These are phyloP conservation scores for Heritiera fomes DNA, from an alignment of 345 rosid genomes.

Conservation along the genomic window DNA sequence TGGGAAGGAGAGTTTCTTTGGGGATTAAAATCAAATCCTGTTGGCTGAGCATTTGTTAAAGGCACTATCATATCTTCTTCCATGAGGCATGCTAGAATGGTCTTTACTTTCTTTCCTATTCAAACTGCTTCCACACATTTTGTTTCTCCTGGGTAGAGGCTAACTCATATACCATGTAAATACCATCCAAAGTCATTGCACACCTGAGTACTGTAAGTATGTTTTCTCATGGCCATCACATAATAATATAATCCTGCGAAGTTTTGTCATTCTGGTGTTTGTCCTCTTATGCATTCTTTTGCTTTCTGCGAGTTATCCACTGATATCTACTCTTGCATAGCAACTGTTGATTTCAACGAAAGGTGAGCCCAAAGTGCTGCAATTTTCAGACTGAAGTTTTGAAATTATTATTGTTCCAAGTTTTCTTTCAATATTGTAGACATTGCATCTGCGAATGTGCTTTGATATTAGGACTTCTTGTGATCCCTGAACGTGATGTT, in stretches of 20 bases:
- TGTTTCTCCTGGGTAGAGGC: conserved; percentile 17
- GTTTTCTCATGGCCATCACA: not conserved
- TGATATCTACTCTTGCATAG: not conserved
- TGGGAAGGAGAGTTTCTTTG: conserved; percentile 20
- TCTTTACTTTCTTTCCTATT: not conserved
- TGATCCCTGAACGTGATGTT: not conserved
- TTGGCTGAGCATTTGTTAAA: conserved; percentile 15
- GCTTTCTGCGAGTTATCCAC: not conserved
- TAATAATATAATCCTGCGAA: not conserved
- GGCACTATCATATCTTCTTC: conserved; percentile 5
- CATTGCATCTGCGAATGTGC: not conserved
- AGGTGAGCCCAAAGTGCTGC: not conserved
- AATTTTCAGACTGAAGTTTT: not conserved
- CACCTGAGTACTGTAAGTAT: conserved; percentile 5
- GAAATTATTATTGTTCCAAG: no score
- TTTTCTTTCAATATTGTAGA: not conserved
- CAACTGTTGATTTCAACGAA: not conserved
- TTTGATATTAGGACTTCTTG: not conserved
- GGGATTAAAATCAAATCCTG: conserved; percentile 29
- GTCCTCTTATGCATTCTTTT: not conserved
- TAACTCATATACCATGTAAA: conserved; percentile 18
- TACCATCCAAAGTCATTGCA: conserved; percentile 8
- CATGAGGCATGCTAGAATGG: not conserved
- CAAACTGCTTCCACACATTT: conserved; percentile 3
- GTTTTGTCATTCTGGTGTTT: not conserved